Evolutionary conservation across 179 eudicot species (phyloP).

Genomic region (Silene coronaria): DNA sequence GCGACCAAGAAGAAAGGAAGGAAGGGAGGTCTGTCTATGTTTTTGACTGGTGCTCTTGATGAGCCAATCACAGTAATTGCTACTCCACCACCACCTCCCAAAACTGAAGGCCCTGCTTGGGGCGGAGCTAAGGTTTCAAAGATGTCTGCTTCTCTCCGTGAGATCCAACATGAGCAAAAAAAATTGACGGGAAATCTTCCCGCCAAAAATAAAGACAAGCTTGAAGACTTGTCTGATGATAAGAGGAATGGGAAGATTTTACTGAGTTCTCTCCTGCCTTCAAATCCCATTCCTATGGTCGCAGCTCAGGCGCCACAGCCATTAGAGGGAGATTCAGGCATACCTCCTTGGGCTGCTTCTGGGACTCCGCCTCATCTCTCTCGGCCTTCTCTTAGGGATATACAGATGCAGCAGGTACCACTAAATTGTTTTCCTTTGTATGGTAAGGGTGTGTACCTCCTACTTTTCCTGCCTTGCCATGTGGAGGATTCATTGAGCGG

Average conservation of each 20-base stretch:
- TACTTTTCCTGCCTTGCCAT: not conserved
- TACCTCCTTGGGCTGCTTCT: constrained; percentile 94
- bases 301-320: constrained; percentile 34
- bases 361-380: constrained; percentile 84
- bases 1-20: constrained; percentile 69
- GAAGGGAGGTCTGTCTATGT: constrained; percentile 96
- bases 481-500: not conserved
- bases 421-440: not conserved
- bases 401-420: constrained; percentile 90
- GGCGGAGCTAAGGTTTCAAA: constrained; percentile 71
- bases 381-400: constrained; percentile 87
- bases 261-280: constrained; percentile 61
- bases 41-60: constrained; percentile 83
- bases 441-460: not conserved
- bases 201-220: constrained; percentile 36
- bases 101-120: constrained; percentile 93
- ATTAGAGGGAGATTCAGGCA: constrained; percentile 59
- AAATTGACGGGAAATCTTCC: constrained; percentile 37
- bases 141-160: constrained; percentile 63
- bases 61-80: constrained; percentile 36
- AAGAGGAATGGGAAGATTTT: constrained; percentile 42
- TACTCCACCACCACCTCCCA: constrained; percentile 54
- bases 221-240: constrained; percentile 42
- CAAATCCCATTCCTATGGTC: constrained; percentile 67
- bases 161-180: constrained; percentile 76